These are phyloP conservation scores for Hypoxylon crocopeplum DNA, from an alignment of 495 filamentous ascomycete genomes.

Conservation along the genomic window DNA sequence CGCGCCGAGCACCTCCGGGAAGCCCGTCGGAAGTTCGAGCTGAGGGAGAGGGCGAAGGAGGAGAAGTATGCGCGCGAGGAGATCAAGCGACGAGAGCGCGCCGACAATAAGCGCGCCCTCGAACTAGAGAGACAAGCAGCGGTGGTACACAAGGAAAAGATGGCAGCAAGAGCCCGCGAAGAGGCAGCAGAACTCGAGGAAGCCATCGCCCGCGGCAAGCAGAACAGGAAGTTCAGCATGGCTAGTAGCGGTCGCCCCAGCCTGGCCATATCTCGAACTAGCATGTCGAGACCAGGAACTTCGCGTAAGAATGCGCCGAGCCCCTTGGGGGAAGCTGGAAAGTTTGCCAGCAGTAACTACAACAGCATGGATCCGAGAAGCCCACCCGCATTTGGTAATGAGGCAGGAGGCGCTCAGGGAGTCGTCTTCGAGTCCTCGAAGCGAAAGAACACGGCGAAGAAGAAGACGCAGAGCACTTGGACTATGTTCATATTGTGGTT, in stretches of 20 bases:
- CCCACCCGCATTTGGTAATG: constrained; percentile 30
- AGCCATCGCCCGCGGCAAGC: constrained; percentile 36
- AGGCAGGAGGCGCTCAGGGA: constrained; percentile 36
- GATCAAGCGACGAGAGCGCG: constrained; percentile 57
- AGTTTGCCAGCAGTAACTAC: constrained; percentile 51
- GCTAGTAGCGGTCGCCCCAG: constrained; percentile 42
- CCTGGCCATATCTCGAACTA: constrained; percentile 40
- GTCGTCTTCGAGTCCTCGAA: constrained; percentile 45
- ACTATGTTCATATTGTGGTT: constrained; percentile 63
- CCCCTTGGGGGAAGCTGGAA: constrained; percentile 35
- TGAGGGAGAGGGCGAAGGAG: constrained; percentile 61
- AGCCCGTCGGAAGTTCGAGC: constrained; percentile 60
- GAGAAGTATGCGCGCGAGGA: constrained; percentile 63
- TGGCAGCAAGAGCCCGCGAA: constrained; percentile 32
- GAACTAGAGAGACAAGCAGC: constrained; percentile 49
- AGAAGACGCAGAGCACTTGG: constrained; percentile 61
- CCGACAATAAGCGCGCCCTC: constrained; percentile 53
- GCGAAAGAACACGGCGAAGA: constrained; percentile 54
- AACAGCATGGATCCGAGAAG: constrained; percentile 46
- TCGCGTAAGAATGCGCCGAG: constrained; percentile 49
- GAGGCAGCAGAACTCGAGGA: constrained; percentile 40
- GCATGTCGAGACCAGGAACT: constrained; percentile 42
- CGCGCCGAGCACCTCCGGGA: constrained; percentile 56
- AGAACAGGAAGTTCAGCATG: constrained; percentile 44
- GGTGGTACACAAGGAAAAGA: constrained; percentile 34